These are phyloP conservation scores for Podaxis sp. DNA, from an alignment of 768 basidiomycete species.

Conservation along the genomic window DNA sequence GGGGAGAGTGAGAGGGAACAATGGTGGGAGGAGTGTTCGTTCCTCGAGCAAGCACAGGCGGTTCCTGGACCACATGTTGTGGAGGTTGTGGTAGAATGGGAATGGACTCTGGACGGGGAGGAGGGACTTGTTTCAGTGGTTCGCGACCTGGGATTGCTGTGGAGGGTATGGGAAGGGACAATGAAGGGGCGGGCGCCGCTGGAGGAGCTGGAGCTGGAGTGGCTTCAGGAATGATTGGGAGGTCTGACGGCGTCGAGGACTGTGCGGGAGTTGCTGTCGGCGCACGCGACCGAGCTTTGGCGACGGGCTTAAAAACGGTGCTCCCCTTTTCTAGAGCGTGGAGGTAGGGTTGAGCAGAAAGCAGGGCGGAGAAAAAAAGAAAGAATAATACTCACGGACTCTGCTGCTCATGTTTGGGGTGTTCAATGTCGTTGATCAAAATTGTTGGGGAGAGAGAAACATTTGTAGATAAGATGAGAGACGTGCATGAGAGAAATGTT, in stretches of 20 bases:
- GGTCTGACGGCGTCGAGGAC: not conserved
- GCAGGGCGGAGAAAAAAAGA: not conserved
- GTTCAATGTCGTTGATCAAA: slow-evolving; percentile 1
- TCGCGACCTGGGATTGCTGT: slow-evolving; percentile 3
- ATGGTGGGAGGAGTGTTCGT: not conserved
- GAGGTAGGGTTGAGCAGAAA: slow-evolving; percentile 14
- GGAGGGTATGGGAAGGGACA: slow-evolving; percentile 7
- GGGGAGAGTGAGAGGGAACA: not conserved
- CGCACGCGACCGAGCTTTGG: slow-evolving; percentile 50
- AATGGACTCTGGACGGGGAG: not conserved
- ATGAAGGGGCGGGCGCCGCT: not conserved
- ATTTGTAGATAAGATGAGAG: slow-evolving; percentile 11
- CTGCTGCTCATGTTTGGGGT: slow-evolving; percentile 43
- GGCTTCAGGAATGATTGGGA: not conserved
- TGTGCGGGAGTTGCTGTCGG: slow-evolving; percentile 5
- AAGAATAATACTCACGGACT: slow-evolving; percentile 54
- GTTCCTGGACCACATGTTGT: not conserved
- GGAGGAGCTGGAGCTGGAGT: not conserved
- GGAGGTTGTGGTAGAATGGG: not conserved
- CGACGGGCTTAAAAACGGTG: slow-evolving; percentile 66
- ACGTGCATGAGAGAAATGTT: slow-evolving; percentile 8
- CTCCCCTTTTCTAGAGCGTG: slow-evolving; percentile 61
- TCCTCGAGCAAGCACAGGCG: not conserved
- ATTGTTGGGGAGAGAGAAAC: not conserved
- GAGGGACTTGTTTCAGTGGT: not conserved